These are phyloP conservation scores for Acer yangbiense DNA, from an alignment of 345 rosid genomes.

Conservation along the genomic window DNA sequence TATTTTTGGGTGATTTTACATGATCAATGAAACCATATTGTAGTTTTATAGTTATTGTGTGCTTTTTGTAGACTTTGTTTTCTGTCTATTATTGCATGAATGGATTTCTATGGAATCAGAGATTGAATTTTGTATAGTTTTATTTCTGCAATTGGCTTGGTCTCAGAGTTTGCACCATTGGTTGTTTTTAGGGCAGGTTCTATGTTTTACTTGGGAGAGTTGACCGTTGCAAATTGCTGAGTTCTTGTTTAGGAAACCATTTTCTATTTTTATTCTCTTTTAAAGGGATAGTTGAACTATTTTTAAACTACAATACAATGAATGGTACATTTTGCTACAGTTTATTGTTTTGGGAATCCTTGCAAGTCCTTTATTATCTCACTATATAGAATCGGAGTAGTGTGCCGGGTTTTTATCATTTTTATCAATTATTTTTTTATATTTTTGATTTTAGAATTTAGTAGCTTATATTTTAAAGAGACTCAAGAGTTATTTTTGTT, in stretches of 20 bases:
- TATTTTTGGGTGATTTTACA: background rate
- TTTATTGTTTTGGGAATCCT: background rate
- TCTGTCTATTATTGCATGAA: background rate
- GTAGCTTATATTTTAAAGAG: background rate
- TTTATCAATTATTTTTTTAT: background rate
- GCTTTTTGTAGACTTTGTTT: background rate
- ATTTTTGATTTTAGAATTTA: background rate
- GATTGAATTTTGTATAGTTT: background rate
- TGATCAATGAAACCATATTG: background rate
- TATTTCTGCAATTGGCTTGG: constrained; percentile 3
- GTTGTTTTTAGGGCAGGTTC: constrained; percentile 3
- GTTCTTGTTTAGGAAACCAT: background rate
- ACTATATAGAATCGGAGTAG: background rate
- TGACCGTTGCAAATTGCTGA: constrained; percentile 14
- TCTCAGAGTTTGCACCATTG: background rate
- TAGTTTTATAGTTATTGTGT: background rate
- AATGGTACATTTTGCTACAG: background rate
- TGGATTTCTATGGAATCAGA: background rate
- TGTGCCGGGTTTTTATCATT: background rate
- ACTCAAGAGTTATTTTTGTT: background rate
- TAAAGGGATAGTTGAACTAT: background rate
- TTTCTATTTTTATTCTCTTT: background rate
- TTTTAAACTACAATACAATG: background rate
- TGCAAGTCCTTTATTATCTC: background rate
- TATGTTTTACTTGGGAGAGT: constrained; percentile 16